phyloP scores from a whole-genome alignment of 169 alveolate genomes.

The Toxoplasma gondii region DNA sequence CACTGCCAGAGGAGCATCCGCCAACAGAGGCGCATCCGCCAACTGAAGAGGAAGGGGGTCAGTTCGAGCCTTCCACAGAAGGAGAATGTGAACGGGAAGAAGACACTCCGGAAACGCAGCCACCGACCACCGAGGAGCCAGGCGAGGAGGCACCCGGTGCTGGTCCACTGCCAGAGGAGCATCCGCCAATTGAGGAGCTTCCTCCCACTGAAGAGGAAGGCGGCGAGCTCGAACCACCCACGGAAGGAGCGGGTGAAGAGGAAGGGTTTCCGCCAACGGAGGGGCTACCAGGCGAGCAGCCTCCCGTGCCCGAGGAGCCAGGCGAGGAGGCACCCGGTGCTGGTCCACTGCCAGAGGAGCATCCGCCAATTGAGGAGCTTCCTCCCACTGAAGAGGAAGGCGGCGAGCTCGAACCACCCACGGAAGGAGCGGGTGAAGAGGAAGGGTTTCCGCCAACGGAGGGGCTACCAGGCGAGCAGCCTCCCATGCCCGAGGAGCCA shows the following conservation, averaged over 20 bases:
- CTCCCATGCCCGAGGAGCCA: not conserved
- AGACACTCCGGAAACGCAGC: not conserved
- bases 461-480: not conserved
- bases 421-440: not conserved
- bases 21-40: not conserved
- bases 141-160: not conserved
- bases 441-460: not conserved
- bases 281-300: not conserved
- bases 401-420: not conserved
- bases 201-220: too few relatives aligned
- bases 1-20: not conserved
- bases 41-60: not conserved
- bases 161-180: not conserved
- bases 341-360: not conserved
- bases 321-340: constrained; percentile 12
- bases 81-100: not conserved
- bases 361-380: not conserved
- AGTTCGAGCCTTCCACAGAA: not conserved
- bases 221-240: not conserved
- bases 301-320: not conserved
- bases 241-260: not conserved
- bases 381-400: too few relatives aligned
- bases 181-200: not conserved
- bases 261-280: not conserved
- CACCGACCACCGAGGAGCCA: not conserved